These are phyloP conservation scores for Globisporangium carolinianum DNA, from an alignment of 352 stramenopile species.

Conservation along the genomic window DNA sequence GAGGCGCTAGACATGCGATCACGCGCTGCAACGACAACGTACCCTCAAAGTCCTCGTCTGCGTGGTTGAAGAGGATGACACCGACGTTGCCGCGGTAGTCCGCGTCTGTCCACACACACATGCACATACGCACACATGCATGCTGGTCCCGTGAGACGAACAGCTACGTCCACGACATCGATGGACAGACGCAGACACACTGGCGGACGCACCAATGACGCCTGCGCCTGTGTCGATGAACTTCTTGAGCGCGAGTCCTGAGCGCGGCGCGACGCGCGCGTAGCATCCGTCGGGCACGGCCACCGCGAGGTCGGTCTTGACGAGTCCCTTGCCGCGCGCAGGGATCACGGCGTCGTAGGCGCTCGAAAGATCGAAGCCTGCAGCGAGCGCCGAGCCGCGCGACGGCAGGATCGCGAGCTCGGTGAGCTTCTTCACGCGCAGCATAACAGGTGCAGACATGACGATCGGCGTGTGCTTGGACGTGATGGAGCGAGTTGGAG, in stretches of 20 bases:
- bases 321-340: constrained; percentile 88
- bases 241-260: constrained; percentile 95
- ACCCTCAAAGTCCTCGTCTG: constrained; percentile 88
- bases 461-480: not conserved
- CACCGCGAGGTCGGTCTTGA: constrained; percentile 97
- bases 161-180: not conserved
- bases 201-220: constrained; percentile 81
- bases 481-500: not conserved
- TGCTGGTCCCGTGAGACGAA: too few relatives aligned
- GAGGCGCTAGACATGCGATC: not conserved
- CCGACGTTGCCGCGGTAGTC: constrained; percentile 98
- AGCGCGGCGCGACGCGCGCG: constrained; percentile 83
- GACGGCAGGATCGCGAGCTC: constrained; percentile 74
- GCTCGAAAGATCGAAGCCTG: constrained; percentile 80
- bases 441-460: constrained; percentile 31
- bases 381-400: constrained; percentile 67
- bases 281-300: constrained; percentile 94
- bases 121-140: not conserved
- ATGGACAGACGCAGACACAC: not conserved
- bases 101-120: constrained; percentile 51
- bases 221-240: constrained; percentile 97
- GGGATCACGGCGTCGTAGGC: constrained; percentile 88
- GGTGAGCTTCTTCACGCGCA: constrained; percentile 84
- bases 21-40: not conserved
- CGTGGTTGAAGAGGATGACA: constrained; percentile 99